Conservation (phyloP, 176 grass and related monocot genomes). For the Bonia amplexicaulis region DNA sequence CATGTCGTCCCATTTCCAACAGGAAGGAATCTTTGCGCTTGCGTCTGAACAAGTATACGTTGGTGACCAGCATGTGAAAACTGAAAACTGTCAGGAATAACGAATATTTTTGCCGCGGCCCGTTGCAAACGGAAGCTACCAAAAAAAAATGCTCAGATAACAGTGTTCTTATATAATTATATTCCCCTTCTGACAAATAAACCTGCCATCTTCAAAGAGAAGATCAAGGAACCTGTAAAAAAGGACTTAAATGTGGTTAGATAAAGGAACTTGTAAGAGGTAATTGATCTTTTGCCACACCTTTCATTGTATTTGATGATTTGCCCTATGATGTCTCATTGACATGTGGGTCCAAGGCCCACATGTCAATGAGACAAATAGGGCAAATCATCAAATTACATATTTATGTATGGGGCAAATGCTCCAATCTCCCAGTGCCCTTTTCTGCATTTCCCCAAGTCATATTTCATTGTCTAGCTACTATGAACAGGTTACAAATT, state of each 20-base stretch:
- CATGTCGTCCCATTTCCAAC: background rate
- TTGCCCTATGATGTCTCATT: no score
- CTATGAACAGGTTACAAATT: conserved; percentile 41
- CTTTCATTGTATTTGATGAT: no score
- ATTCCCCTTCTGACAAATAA: background rate
- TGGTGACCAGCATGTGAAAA: background rate
- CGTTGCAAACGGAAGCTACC: background rate
- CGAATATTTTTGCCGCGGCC: background rate
- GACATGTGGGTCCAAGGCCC: no score
- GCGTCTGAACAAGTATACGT: background rate
- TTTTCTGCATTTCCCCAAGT: conserved; percentile 1
- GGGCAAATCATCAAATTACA: no score
- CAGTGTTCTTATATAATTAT: background rate
- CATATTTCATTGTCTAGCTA: conserved; percentile 7
- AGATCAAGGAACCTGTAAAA: background rate
- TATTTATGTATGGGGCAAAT: no score
- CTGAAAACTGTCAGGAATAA: background rate
- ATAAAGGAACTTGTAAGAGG: background rate
- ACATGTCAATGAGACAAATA: no score
- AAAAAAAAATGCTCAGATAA: background rate
- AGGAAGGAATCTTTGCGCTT: background rate
- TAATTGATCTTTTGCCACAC: no score
- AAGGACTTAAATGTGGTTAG: background rate
- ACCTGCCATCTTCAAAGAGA: background rate
- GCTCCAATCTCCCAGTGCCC: no score